A percentile compares a stretch with the other conserved stretches of the same genome.
Evolutionary conservation across 805 yeast species (phyloP).

Genomic region (Priceomyces carsonii): DNA sequence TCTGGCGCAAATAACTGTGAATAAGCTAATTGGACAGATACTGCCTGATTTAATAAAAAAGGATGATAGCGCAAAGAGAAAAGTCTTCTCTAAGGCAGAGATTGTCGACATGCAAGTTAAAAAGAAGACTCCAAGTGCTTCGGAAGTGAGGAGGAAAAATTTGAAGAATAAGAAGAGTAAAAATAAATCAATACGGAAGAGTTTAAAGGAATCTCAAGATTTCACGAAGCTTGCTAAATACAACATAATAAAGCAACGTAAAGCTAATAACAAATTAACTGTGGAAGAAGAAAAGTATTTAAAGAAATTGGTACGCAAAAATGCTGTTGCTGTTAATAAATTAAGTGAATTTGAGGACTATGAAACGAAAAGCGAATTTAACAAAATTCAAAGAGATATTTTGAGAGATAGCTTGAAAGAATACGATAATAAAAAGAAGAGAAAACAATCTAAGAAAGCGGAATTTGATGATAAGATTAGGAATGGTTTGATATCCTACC

Average conservation of each 20-base stretch:
- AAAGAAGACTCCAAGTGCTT: slow-evolving; percentile 10
- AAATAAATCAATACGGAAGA: slow-evolving; percentile 28
- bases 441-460: slow-evolving; percentile 19
- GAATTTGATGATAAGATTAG: slow-evolving; percentile 40
- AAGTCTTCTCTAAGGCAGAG: slow-evolving; percentile 18
- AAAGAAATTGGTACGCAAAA: slow-evolving; percentile 37
- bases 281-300: slow-evolving; percentile 40
- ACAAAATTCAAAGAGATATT: slow-evolving; percentile 27
- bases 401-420: slow-evolving; percentile 21
- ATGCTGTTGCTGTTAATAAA: slow-evolving; percentile 30
- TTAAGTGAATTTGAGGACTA: slow-evolving; percentile 33
- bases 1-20: slow-evolving; percentile 43
- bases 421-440: slow-evolving; percentile 23
- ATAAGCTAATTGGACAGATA: slow-evolving; percentile 26
- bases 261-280: slow-evolving; percentile 19
- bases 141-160: slow-evolving; percentile 19
- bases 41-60: slow-evolving; percentile 10
- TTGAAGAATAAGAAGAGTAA: slow-evolving; percentile 19
- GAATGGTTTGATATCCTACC: slow-evolving; percentile 44
- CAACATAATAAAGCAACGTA: slow-evolving; percentile 37
- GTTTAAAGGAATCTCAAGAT: slow-evolving; percentile 27
- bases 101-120: slow-evolving; percentile 17
- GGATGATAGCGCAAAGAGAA: neutral
- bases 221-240: slow-evolving; percentile 38
- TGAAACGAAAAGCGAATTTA: slow-evolving; percentile 29